Evolutionary conservation across 257 asterid species (phyloP).

Genomic region (Ajuga chamaepitys): DNA sequence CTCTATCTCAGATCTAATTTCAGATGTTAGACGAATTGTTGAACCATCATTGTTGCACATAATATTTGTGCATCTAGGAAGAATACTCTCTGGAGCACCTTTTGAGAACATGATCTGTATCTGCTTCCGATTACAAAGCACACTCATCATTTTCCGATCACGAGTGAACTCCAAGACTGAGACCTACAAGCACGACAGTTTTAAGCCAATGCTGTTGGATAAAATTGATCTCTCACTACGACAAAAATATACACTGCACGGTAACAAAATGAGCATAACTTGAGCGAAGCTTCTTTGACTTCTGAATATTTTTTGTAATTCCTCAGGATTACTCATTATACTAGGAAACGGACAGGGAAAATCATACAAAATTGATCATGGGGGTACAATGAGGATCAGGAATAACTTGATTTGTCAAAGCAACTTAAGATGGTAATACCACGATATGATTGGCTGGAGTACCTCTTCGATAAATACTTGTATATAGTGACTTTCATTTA

Average conservation of each 20-base stretch:
- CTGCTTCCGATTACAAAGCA: constrained; percentile 91
- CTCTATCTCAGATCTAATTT: constrained; percentile 74
- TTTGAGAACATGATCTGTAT: constrained; percentile 89
- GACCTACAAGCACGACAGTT: constrained; percentile 46
- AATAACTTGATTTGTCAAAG: not conserved
- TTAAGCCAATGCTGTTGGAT: constrained; percentile 9
- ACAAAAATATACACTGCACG: not conserved
- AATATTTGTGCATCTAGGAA: constrained; percentile 78
- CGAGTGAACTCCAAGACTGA: constrained; percentile 92
- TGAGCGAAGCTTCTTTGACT: constrained; percentile 6
- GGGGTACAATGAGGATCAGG: not conserved
- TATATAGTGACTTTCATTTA: not conserved
- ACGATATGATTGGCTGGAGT: not conserved
- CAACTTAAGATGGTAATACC: not conserved
- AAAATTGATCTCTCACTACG: not conserved
- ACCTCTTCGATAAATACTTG: not conserved
- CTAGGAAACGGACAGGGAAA: not conserved
- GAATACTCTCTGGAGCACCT: constrained; percentile 99
- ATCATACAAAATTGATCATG: not conserved
- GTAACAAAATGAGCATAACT: not conserved
- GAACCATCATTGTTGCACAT: constrained; percentile 92
- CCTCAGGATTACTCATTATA: not conserved
- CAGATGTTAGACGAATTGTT: constrained; percentile 62
- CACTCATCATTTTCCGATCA: constrained; percentile 99
- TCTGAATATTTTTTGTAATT: not conserved